Evolutionary conservation across 108 stramenopile genomes (phyloP).

Genomic region (Pseudonitzschia multistriata): DNA sequence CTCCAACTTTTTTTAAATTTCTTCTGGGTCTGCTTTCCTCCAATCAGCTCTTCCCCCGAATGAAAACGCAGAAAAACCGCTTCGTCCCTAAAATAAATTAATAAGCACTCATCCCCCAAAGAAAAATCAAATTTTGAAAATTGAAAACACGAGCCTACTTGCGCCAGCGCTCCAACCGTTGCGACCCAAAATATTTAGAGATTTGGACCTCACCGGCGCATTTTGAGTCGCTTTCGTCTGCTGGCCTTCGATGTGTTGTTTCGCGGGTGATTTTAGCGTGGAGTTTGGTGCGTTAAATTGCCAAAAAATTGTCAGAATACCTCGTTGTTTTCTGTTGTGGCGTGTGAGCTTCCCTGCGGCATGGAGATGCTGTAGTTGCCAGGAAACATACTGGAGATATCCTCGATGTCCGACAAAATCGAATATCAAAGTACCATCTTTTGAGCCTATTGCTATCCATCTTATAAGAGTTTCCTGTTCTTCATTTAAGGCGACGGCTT

Average conservation of each 20-base stretch:
- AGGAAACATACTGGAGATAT: neutral
- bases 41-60: neutral
- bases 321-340: neutral
- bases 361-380: neutral
- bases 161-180: neutral
- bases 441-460: neutral
- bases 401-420: neutral
- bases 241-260: neutral
- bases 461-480: neutral
- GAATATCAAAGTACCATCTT: neutral
- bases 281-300: neutral
- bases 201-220: neutral
- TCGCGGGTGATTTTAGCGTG: constrained; percentile 1
- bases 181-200: neutral
- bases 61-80: neutral
- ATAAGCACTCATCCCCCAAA: too few relatives aligned
- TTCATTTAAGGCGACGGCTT: neutral
- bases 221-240: neutral
- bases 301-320: neutral
- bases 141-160: neutral
- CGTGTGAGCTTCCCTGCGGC: neutral
- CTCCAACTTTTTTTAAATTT: neutral
- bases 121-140: constrained; percentile 12
- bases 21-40: neutral
- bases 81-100: neutral